Evolutionary conservation across 2,329 filamentous ascomycete species (phyloP), one percentile per base, ranked within the genome.

Genomic region (Meredithiella fracta): DNA sequence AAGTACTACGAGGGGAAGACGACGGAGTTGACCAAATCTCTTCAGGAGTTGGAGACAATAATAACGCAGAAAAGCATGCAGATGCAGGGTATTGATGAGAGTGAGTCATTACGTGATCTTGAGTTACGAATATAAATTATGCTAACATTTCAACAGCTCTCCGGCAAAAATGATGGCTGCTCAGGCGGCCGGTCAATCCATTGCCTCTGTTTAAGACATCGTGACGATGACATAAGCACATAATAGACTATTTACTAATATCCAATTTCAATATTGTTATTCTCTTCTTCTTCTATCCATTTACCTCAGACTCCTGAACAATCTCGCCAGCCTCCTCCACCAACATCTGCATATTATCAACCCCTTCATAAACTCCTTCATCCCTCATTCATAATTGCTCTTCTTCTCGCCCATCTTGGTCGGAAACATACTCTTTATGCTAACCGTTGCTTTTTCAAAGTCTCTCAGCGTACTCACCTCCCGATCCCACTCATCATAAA

Each of bases 71-170:
- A 98, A 73, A 87, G 85, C 56, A 81, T 83, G 61, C 96, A 92
- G 66, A 71, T 94, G 60, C 80, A 86, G 57, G 75, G 92, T 38
- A 83, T 97, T 22, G 92, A 98, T 72, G 91, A 97, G 72, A 86
- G 86, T 83, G 71, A 25, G 47, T 38, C n/a, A n/a, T n/a, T n/a
- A n/a, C n/a, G n/a, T n/a, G n/a, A 11, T 25, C 53, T 14, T 22
- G 5, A 29, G 7, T 3, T 26, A 34, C 51, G 40, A n/a, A n/a
- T 38, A 31, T 3, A 58, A 14, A 37, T 47, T 25, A 38, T 29
- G 55, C 15, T 55, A 62, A 57, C 61, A 44, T 26, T 11, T 2
- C 2, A 34, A 22, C 58, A 72, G 71, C 69, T 29, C 62, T 71
- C 47, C 63, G 68, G 53, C 67, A 68, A 62, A 70, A 70, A 65